A percentile compares a stretch with the other conserved stretches of the same genome.
phyloP scores from a whole-genome alignment of 2,329 filamentous ascomycete genomes.

The Colletotrichum tanaceti region DNA sequence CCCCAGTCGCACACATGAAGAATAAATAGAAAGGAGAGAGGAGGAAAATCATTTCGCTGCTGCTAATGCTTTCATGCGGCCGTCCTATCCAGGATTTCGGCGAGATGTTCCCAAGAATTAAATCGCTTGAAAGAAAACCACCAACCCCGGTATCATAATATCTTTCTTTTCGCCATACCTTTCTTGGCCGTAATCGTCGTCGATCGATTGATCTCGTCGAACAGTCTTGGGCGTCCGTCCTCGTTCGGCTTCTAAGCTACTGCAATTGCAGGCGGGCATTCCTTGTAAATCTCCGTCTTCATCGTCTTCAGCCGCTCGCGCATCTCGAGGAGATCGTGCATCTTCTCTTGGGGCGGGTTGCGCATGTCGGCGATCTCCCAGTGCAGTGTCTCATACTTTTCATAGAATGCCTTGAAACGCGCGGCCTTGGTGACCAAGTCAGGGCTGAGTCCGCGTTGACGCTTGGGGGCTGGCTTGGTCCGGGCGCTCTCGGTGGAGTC shows the following conservation, averaged over 20 bases:
- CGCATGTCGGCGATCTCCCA: conserved; percentile 63
- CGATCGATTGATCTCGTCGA: conserved; percentile 10
- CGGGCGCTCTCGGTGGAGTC: conserved; percentile 37
- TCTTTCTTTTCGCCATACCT: conserved; percentile 6
- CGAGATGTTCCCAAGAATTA: conserved; percentile 34
- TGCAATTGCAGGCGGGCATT: conserved; percentile 50
- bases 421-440: conserved; percentile 65
- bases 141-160: conserved; percentile 10
- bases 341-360: conserved; percentile 63
- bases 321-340: conserved; percentile 66
- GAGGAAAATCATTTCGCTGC: conserved; percentile 35
- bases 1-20: conserved; percentile 8
- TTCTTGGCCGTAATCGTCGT: conserved; percentile 20
- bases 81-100: conserved; percentile 37
- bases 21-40: conserved; percentile 6
- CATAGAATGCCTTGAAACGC: conserved; percentile 67
- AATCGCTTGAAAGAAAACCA: conserved; percentile 33
- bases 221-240: not conserved
- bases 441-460: conserved; percentile 53
- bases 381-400: conserved; percentile 68
- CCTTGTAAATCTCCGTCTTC: conserved; percentile 69
- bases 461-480: conserved; percentile 49
- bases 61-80: conserved; percentile 38
- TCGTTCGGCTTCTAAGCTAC: conserved; percentile 34
- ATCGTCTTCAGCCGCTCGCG: conserved; percentile 64